Evolutionary conservation across 2,329 filamentous ascomycete species (phyloP).

Genomic region (Lachnellula occidentalis): DNA sequence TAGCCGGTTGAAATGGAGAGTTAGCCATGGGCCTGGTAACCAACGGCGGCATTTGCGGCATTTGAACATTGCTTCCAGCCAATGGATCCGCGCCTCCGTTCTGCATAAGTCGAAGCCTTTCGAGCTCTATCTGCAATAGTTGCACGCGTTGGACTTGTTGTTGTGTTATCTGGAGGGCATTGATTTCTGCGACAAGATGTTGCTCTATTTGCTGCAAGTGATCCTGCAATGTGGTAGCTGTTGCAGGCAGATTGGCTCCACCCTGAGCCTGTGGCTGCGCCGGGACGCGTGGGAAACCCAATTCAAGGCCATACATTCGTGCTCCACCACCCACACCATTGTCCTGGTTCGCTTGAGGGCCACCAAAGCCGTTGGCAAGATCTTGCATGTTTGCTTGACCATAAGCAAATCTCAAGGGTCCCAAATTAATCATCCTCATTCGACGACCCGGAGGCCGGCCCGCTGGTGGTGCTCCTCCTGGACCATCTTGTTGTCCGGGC

Average conservation of each 20-base stretch:
- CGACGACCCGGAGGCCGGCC: conserved; percentile 32
- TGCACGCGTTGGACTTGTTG: conserved; percentile 66
- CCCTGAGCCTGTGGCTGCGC: conserved; percentile 19
- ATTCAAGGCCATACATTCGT: conserved; percentile 31
- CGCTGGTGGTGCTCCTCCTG: conserved; percentile 31
- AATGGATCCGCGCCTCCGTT: conserved; percentile 18
- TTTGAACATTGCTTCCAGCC: conserved; percentile 20
- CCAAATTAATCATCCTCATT: conserved; percentile 64
- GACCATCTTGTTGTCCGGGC: conserved; percentile 35
- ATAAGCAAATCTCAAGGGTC: conserved; percentile 70
- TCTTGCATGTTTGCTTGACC: conserved; percentile 61
- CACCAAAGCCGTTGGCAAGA: conserved; percentile 58
- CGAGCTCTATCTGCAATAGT: conserved; percentile 60
- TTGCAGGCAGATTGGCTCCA: conserved; percentile 12
- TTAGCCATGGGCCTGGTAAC: neutral
- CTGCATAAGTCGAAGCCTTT: conserved; percentile 48
- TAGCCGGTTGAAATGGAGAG: conserved; percentile 4
- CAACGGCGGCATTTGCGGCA: conserved; percentile 13
- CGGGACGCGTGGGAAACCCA: conserved; percentile 28
- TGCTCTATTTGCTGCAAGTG: conserved; percentile 64
- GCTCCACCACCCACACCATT: conserved; percentile 23
- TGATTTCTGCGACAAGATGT: conserved; percentile 62
- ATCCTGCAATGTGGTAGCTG: conserved; percentile 39
- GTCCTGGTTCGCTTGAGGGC: conserved; percentile 34
- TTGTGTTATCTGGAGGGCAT: conserved; percentile 55